phyloP scores from a whole-genome alignment of 1,284 basidiomycete genomes.

The Phellopilus nigrolimitatus region DNA sequence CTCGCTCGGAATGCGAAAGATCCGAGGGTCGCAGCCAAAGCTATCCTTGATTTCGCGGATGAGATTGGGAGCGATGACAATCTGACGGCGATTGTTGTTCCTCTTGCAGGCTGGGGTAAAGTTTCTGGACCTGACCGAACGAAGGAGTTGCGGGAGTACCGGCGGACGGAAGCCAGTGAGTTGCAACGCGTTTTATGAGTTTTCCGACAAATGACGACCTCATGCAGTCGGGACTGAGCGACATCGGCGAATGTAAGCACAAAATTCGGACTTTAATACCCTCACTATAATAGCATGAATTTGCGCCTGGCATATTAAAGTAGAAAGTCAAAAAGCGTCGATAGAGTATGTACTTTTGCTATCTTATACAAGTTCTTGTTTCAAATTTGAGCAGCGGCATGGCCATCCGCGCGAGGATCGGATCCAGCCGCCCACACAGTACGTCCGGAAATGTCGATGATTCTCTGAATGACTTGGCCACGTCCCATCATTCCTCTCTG shows the following conservation, averaged over 20 bases:
- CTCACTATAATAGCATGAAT: slow-evolving; percentile 1
- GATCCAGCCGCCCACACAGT: slow-evolving; percentile 86
- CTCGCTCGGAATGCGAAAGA: slow-evolving; percentile 70
- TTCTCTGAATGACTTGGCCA: slow-evolving; percentile 87
- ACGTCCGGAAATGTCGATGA: slow-evolving; percentile 58
- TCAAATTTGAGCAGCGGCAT: slow-evolving; percentile 84
- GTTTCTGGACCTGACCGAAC: slow-evolving; percentile 78
- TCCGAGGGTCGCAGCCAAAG: slow-evolving; percentile 77
- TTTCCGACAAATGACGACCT: slow-evolving; percentile 3
- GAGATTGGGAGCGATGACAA: slow-evolving; percentile 92
- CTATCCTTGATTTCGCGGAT: slow-evolving; percentile 85
- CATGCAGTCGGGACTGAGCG: slow-evolving; percentile 60
- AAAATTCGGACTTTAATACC: slow-evolving; percentile 3
- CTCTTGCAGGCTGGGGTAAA: slow-evolving; percentile 88
- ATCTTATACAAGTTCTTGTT: not conserved
- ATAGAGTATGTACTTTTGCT: not conserved
- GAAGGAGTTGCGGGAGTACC: slow-evolving; percentile 75
- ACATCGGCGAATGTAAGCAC: slow-evolving; percentile 60
- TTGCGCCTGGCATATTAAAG: slow-evolving; percentile 3
- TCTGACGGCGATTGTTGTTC: slow-evolving; percentile 88
- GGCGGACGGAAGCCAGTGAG: slow-evolving; percentile 65
- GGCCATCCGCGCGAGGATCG: slow-evolving; percentile 84
- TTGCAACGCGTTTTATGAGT: slow-evolving; percentile 1
- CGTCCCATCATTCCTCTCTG: slow-evolving; percentile 76
- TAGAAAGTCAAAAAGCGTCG: not conserved